These are phyloP conservation scores for Oenanthe javanica DNA, from an alignment of 140 eudicot species.

Conservation along the genomic window DNA sequence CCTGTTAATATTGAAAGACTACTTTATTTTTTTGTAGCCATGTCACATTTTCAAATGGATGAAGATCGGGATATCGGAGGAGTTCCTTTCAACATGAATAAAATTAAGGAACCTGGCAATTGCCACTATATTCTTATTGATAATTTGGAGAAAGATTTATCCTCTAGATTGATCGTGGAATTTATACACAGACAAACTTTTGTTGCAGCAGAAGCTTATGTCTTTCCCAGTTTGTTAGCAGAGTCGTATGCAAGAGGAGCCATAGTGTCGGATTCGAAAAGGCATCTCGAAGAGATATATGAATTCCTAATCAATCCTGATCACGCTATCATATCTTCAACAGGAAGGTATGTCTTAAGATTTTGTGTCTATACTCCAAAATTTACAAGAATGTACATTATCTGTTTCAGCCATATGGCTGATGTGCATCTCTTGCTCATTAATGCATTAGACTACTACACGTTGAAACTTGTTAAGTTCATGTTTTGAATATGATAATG, in stretches of 20 bases:
- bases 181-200: constrained; percentile 48
- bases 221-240: constrained; percentile 41
- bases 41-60: constrained; percentile 9
- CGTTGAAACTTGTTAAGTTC: neutral
- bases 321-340: constrained; percentile 47
- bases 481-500: neutral
- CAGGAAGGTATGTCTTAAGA: constrained; percentile 50
- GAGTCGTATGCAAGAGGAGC: constrained; percentile 57
- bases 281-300: constrained; percentile 33
- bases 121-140: constrained; percentile 39
- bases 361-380: neutral
- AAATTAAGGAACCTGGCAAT: constrained; percentile 14
- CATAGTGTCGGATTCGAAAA: constrained; percentile 30
- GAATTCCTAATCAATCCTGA: constrained; percentile 48
- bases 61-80: constrained; percentile 63
- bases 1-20: neutral
- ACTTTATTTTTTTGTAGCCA: constrained; percentile 18
- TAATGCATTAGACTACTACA: neutral
- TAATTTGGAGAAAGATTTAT: constrained; percentile 63
- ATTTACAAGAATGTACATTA: neutral
- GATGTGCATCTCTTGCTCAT: neutral
- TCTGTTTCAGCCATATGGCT: neutral
- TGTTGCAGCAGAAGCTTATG: constrained; percentile 34
- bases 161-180: constrained; percentile 32
- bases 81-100: constrained; percentile 4